Conservation (phyloP, 164 flowering plant genomes). For the Dillenia turbinata region DNA sequence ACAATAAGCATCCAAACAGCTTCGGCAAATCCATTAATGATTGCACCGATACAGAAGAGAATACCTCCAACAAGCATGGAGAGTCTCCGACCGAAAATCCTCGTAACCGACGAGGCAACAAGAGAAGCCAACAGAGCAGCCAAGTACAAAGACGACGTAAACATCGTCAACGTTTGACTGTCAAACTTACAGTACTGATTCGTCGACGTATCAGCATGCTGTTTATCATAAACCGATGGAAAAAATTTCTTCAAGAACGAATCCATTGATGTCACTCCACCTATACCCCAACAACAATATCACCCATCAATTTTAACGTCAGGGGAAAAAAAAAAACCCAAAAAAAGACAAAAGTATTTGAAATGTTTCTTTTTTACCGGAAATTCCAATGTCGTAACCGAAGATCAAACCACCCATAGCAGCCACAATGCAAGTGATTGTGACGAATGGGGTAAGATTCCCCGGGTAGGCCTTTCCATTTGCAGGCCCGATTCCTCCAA, state of each 20-base stretch:
- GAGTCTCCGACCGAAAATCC: constrained; percentile 45
- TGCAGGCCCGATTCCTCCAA: constrained; percentile 20
- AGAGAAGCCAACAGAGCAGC: constrained; percentile 56
- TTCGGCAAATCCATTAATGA: constrained; percentile 50
- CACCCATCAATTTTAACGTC: neutral
- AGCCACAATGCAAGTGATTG: constrained; percentile 51
- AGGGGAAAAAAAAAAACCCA: no score
- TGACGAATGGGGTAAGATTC: constrained; percentile 41
- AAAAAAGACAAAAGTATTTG: neutral
- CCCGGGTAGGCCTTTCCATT: constrained; percentile 48
- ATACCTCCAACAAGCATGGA: constrained; percentile 65
- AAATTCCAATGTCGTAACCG: constrained; percentile 80
- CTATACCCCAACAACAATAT: constrained; percentile 16
- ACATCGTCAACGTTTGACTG: constrained; percentile 49
- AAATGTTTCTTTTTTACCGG: constrained; percentile 32
- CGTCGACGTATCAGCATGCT: constrained; percentile 18
- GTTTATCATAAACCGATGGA: constrained; percentile 46
- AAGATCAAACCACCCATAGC: constrained; percentile 77
- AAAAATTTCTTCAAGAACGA: constrained; percentile 55
- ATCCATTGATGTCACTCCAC: constrained; percentile 70
- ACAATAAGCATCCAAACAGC: constrained; percentile 61
- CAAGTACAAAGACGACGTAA: constrained; percentile 66
- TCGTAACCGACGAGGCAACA: constrained; percentile 49
- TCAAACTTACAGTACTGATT: constrained; percentile 71
- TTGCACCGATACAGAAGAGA: constrained; percentile 52